A percentile compares a stretch with the other conserved stretches of the same genome.
Evolutionary conservation across 2,329 filamentous ascomycete species (phyloP).

Genomic region (Trichophyton rubrum): DNA sequence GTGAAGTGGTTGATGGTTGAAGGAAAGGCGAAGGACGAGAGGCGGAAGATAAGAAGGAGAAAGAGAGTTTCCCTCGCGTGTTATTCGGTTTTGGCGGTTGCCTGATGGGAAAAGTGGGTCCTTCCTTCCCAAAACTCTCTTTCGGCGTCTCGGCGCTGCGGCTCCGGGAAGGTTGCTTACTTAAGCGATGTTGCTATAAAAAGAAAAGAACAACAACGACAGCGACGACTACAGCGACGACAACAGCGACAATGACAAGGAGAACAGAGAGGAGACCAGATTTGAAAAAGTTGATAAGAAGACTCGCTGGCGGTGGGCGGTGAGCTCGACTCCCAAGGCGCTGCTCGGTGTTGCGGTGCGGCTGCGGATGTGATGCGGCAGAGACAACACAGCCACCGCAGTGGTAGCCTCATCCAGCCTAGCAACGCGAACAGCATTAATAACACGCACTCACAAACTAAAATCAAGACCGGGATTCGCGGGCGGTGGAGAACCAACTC

Average conservation of each 20-base stretch:
- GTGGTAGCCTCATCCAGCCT: background rate
- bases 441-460: no score
- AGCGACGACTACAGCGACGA: no score
- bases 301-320: background rate
- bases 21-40: background rate
- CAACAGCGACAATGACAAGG: no score
- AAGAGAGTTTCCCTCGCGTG: background rate
- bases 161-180: background rate
- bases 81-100: constrained; percentile 1
- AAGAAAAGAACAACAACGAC: background rate
- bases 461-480: no score
- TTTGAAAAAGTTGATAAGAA: background rate
- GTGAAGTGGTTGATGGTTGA: background rate
- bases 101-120: constrained; percentile 1
- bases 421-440: background rate
- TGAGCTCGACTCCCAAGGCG: no score
- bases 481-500: background rate
- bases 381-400: background rate
- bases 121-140: background rate
- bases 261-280: no score
- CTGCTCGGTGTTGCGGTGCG: no score
- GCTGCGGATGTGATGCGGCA: background rate
- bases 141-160: background rate
- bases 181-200: background rate
- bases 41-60: background rate